Conservation (phyloP, 495 filamentous ascomycete genomes). For the Hyaloscypha variabilis region DNA sequence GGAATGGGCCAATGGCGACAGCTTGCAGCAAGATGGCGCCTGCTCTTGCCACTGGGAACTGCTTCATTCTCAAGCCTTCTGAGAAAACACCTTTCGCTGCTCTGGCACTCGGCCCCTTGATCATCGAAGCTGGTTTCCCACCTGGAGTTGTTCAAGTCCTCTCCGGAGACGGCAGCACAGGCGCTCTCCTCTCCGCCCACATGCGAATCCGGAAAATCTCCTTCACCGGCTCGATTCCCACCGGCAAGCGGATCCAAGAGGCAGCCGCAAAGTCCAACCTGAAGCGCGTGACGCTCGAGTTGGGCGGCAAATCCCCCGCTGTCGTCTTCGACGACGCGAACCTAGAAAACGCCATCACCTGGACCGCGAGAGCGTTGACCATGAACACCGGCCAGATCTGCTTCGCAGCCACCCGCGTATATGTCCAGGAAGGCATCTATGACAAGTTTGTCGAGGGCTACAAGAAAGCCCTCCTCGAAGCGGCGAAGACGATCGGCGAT, state of each 20-base stretch:
- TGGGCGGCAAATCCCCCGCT: conserved; percentile 66
- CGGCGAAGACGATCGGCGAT: conserved; percentile 49
- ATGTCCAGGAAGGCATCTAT: conserved; percentile 57
- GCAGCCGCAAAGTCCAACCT: conserved; percentile 61
- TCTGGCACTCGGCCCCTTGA: conserved; percentile 69
- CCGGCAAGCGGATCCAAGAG: conserved; percentile 58
- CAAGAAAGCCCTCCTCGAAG: conserved; percentile 35
- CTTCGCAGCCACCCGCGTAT: conserved; percentile 51
- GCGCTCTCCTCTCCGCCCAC: conserved; percentile 51
- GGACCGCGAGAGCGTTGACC: conserved; percentile 44
- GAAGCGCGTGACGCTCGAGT: conserved; percentile 68
- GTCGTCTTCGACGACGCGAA: conserved; percentile 68
- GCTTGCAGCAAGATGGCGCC: conserved; percentile 42
- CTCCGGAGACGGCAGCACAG: conserved; percentile 48
- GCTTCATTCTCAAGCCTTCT: conserved; percentile 74
- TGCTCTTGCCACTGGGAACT: conserved; percentile 80
- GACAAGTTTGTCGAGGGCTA: conserved; percentile 47
- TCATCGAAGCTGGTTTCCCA: conserved; percentile 75
- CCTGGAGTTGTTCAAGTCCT: conserved; percentile 60
- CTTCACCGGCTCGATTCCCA: conserved; percentile 63
- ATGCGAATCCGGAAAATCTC: conserved; percentile 60
- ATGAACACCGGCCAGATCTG: conserved; percentile 58
- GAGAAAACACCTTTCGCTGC: conserved; percentile 77
- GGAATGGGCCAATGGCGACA: conserved; percentile 43
- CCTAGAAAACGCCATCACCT: conserved; percentile 54